These are phyloP conservation scores for Eucalyptus lansdowneana DNA, from an alignment of 345 rosid genomes.

Conservation along the genomic window DNA sequence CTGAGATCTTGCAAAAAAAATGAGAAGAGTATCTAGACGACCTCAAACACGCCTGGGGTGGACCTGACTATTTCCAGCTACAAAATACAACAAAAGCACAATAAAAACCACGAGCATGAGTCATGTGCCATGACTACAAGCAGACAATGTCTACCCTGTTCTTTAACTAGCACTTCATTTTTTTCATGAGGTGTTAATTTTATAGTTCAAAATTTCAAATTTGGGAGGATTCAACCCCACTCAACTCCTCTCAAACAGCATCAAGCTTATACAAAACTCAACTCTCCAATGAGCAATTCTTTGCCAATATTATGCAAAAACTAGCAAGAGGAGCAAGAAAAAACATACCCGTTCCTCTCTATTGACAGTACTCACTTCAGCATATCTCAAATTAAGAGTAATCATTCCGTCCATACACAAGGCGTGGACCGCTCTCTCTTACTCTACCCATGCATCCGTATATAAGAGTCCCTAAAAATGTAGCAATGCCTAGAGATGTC, in stretches of 20 bases:
- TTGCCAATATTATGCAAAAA: neutral
- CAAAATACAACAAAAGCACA: neutral
- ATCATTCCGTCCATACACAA: neutral
- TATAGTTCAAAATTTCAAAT: neutral
- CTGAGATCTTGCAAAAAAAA: neutral
- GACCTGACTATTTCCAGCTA: conserved; percentile 51
- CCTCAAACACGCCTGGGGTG: conserved; percentile 55
- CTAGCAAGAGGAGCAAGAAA: neutral
- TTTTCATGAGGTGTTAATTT: neutral
- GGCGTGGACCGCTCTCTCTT: neutral
- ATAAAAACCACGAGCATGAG: neutral
- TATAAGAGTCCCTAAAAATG: neutral
- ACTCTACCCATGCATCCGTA: neutral
- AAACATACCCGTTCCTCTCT: neutral
- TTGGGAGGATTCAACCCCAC: neutral
- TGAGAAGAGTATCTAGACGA: neutral
- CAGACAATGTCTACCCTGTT: neutral
- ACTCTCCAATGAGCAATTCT: neutral
- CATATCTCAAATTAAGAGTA: neutral
- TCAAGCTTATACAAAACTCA: neutral
- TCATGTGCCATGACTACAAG: neutral
- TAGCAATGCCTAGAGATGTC: neutral
- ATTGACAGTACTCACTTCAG: too few species aligned
- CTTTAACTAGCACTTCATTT: neutral
- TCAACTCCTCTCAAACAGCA: neutral